A percentile compares a stretch with the other conserved stretches of the same genome.
Conservation (phyloP, 352 stramenopile species). For the Globisporangium abappressorium region DNA sequence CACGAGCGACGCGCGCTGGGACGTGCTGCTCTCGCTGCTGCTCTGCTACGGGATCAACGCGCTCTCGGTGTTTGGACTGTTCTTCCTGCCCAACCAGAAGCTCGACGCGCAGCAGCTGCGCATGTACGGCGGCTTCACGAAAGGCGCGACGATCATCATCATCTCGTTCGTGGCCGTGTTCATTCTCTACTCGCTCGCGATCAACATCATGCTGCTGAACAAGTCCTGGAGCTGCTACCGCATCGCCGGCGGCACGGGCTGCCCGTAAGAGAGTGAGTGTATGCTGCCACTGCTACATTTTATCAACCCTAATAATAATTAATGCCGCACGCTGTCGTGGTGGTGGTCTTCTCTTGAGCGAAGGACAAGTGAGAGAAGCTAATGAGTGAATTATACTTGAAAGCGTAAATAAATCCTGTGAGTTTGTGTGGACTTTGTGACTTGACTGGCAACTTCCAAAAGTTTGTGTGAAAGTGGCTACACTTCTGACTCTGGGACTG, state of each 20-base stretch:
- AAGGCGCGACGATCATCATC: conserved; percentile 36
- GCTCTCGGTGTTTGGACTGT: conserved; percentile 22
- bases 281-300: not conserved
- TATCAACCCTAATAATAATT: not conserved
- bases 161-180: conserved; percentile 27
- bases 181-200: conserved; percentile 37
- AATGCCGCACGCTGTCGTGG: not conserved
- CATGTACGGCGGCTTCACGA: conserved; percentile 64
- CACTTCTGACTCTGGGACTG: too few species aligned
- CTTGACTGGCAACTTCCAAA: too few species aligned
- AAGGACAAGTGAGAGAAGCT: too few species aligned
- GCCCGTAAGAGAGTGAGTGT: conserved; percentile 4
- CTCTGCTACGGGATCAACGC: conserved; percentile 43
- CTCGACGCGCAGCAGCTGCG: conserved; percentile 62
- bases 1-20: conserved; percentile 26
- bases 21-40: conserved; percentile 33
- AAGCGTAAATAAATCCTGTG: too few species aligned
- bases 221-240: conserved; percentile 23
- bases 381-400: too few species aligned
- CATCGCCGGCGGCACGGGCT: conserved; percentile 37
- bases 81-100: conserved; percentile 40
- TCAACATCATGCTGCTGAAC: conserved; percentile 37
- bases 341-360: too few species aligned
- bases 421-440: too few species aligned
- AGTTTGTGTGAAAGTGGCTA: too few species aligned